phyloP scores from a whole-genome alignment of 2,329 filamentous ascomycete genomes.

The Ceratocystis harringtonii region DNA sequence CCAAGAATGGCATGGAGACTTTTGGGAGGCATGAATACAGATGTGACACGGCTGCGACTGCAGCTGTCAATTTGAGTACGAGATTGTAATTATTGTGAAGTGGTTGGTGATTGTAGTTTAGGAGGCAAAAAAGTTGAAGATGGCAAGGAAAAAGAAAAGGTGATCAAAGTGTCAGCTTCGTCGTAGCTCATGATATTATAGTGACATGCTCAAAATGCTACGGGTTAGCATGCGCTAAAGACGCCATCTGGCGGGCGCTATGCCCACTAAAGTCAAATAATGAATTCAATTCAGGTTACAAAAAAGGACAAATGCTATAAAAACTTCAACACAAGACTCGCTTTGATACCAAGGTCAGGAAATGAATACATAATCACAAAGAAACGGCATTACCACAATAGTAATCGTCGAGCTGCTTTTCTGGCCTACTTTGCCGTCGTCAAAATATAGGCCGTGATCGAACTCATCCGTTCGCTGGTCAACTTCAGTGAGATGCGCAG shows the following conservation, averaged over 20 bases:
- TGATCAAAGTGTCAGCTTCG: too few relatives aligned
- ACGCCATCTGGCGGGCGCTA: too few relatives aligned
- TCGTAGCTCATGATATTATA: too few relatives aligned
- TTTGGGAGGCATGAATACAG: constrained; percentile 21
- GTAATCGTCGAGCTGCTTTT: neutral
- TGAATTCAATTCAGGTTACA: too few relatives aligned
- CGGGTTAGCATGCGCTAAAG: too few relatives aligned
- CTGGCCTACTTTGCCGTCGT: constrained; percentile 31
- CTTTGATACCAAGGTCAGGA: neutral
- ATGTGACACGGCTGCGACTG: neutral
- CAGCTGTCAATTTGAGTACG: too few relatives aligned
- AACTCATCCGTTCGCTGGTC: constrained; percentile 79
- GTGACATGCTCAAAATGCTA: too few relatives aligned
- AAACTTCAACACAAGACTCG: too few relatives aligned
- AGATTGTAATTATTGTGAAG: too few relatives aligned
- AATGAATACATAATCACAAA: neutral
- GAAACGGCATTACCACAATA: neutral
- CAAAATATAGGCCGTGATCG: constrained; percentile 43
- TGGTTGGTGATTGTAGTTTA: too few relatives aligned
- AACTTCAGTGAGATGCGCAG: constrained; percentile 79
- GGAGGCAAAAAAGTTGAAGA: neutral
- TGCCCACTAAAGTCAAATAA: too few relatives aligned
- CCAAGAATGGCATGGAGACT: constrained; percentile 28
- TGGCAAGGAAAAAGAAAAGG: neutral
- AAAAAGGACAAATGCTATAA: too few relatives aligned